Conservation (phyloP, 805 yeast genomes). For the Phaffomyces opuntiae region DNA sequence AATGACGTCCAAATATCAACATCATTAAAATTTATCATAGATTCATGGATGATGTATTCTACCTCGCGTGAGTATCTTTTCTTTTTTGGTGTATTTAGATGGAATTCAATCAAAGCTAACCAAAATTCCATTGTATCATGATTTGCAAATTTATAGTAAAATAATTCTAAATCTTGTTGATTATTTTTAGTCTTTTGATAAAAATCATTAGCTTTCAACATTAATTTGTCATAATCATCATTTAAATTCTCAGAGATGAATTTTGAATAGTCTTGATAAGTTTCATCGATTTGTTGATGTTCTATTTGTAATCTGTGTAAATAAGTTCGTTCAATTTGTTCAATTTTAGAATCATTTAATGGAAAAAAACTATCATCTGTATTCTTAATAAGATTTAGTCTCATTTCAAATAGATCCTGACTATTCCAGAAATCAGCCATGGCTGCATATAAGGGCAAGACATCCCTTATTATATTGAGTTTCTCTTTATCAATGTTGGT, state of each 20-base stretch:
- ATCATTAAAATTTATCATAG: not conserved
- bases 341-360: not conserved
- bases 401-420: not conserved
- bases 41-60: too few species aligned
- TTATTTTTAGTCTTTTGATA: conserved; percentile 27
- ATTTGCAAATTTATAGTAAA: conserved; percentile 23
- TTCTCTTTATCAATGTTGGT: not conserved
- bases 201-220: conserved; percentile 31
- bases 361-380: too few species aligned
- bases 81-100: conserved; percentile 7
- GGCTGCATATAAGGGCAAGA: too few species aligned
- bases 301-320: conserved; percentile 32
- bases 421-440: conserved; percentile 7
- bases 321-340: conserved; percentile 1
- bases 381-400: not conserved
- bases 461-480: too few species aligned
- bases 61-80: conserved; percentile 3
- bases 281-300: conserved; percentile 33
- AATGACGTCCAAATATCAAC: conserved; percentile 10
- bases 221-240: conserved; percentile 27
- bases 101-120: conserved; percentile 2
- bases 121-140: conserved; percentile 6
- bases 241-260: conserved; percentile 30
- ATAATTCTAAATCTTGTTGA: conserved; percentile 26
- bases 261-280: conserved; percentile 33